A percentile compares a stretch with the other conserved stretches of the same genome.
phyloP scores from a whole-genome alignment of 176 grass and related monocot species.

The Ampelocalamus luodianensis region DNA sequence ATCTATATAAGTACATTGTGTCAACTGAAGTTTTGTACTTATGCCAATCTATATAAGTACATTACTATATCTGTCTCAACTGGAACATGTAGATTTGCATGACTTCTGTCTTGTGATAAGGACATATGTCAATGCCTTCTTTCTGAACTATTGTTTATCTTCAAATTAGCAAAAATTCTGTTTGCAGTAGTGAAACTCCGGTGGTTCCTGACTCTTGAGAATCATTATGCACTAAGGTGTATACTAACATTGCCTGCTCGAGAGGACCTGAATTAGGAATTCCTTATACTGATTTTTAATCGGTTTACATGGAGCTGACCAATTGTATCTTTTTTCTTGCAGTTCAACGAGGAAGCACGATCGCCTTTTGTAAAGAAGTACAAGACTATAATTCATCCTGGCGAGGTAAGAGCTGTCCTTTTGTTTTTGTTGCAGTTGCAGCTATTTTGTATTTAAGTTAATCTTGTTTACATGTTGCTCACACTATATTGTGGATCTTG shows the following conservation, averaged over 20 bases:
- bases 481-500: constrained; percentile 10
- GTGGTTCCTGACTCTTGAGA: background rate
- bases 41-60: background rate
- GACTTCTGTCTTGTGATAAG: background rate
- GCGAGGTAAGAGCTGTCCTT: constrained; percentile 59
- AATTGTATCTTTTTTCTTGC: constrained; percentile 26
- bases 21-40: background rate
- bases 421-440: constrained; percentile 18
- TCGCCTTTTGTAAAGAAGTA: constrained; percentile 94
- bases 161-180: background rate
- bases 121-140: background rate
- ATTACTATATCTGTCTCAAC: background rate
- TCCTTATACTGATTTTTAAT: background rate
- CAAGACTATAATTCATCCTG: constrained; percentile 99
- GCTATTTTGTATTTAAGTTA: constrained; percentile 3
- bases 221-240: background rate
- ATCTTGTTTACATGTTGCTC: constrained; percentile 27
- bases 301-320: constrained; percentile 3
- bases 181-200: background rate
- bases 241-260: background rate
- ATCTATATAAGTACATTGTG: background rate
- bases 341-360: constrained; percentile 87
- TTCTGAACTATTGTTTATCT: background rate
- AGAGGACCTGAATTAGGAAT: background rate
- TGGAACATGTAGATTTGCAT: background rate